phyloP scores from a whole-genome alignment of 495 filamentous ascomycete genomes.

The Penicillium ochrochloron region DNA sequence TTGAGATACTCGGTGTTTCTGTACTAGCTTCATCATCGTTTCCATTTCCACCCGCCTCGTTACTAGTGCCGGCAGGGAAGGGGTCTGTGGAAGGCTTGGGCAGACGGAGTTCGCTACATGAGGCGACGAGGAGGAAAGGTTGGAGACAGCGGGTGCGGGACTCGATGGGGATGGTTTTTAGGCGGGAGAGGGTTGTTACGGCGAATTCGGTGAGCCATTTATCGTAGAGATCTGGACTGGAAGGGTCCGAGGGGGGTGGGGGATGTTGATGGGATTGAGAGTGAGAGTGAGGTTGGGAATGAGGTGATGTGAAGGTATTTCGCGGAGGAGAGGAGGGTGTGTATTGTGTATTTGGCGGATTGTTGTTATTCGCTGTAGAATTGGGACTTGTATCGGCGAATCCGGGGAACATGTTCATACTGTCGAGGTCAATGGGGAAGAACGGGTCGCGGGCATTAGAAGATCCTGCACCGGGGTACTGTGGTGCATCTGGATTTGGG shows the following conservation, averaged over 20 bases:
- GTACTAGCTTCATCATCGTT: constrained; percentile 20
- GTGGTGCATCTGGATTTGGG: constrained; percentile 25
- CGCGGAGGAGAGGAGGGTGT: constrained; percentile 7
- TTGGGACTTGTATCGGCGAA: constrained; percentile 19
- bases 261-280: neutral
- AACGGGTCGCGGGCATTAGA: constrained; percentile 30
- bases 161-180: constrained; percentile 55
- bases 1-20: constrained; percentile 41
- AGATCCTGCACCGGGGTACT: constrained; percentile 11
- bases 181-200: constrained; percentile 53
- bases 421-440: constrained; percentile 37
- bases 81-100: constrained; percentile 23
- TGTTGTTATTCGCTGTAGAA: constrained; percentile 7
- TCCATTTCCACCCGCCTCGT: neutral
- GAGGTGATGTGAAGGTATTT: constrained; percentile 15
- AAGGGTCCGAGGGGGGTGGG: neutral
- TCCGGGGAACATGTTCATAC: constrained; percentile 29
- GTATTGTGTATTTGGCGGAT: neutral
- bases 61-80: neutral
- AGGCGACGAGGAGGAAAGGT: constrained; percentile 57
- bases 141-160: constrained; percentile 61
- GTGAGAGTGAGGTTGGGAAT: constrained; percentile 2
- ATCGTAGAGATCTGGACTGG: constrained; percentile 33
- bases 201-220: constrained; percentile 59
- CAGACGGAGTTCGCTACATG: constrained; percentile 54